Conservation (phyloP, 2,329 filamentous ascomycete genomes). For the Epichloe gansuensis region DNA sequence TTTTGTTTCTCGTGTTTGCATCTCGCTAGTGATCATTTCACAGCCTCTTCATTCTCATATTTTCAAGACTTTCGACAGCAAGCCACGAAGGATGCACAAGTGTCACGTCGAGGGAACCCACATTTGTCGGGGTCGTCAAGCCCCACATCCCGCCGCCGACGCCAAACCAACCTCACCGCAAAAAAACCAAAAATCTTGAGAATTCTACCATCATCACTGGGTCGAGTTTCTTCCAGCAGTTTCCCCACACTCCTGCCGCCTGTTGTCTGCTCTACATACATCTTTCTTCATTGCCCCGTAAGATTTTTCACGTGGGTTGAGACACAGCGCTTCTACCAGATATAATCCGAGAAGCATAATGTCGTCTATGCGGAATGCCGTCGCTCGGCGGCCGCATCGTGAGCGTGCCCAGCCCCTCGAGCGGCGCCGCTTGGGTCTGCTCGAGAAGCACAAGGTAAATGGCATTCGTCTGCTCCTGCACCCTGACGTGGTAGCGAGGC, state of each 20-base stretch:
- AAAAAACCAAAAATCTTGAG: conserved; percentile 18
- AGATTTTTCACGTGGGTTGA: too few relatives aligned
- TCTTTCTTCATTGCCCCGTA: too few relatives aligned
- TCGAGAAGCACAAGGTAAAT: conserved; percentile 84
- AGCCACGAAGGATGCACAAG: too few relatives aligned
- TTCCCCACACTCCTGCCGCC: too few relatives aligned
- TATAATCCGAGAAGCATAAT: conserved; percentile 18
- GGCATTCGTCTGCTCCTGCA: not conserved
- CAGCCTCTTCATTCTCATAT: too few relatives aligned
- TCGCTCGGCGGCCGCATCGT: conserved; percentile 73
- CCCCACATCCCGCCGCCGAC: not conserved
- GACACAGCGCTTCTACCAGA: not conserved
- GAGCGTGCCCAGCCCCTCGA: conserved; percentile 82
- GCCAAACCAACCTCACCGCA: conserved; percentile 19
- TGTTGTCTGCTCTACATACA: too few relatives aligned
- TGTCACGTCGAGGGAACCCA: not conserved
- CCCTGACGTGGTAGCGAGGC: not conserved
- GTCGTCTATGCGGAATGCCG: conserved; percentile 51
- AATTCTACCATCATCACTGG: conserved; percentile 20
- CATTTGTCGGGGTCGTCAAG: not conserved
- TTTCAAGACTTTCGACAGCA: too few relatives aligned
- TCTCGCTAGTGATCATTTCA: too few relatives aligned
- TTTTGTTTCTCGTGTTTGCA: too few relatives aligned
- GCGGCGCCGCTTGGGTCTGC: conserved; percentile 74
- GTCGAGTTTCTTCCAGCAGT: not conserved